Conservation (phyloP, 108 stramenopile species). For the Fragilariopsis cylindrus region DNA sequence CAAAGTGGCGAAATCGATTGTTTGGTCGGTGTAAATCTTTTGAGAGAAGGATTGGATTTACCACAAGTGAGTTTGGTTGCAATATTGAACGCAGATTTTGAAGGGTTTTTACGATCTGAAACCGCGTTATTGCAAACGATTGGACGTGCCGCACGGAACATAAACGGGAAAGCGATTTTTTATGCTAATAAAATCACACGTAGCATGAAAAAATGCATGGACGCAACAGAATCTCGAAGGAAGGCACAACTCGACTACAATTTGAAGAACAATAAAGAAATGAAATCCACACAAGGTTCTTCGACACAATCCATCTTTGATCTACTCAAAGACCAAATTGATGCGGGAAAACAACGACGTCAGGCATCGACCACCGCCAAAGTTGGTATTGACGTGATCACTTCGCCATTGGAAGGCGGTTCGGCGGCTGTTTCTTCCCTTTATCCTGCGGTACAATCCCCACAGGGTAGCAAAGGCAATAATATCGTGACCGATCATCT, state of each 20-base stretch:
- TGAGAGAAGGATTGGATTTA: conserved; percentile 80
- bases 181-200: conserved; percentile 70
- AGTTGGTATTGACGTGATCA: too few relatives aligned
- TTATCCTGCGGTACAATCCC: too few relatives aligned
- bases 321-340: conserved; percentile 56
- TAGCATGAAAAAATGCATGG: conserved; percentile 66
- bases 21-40: conserved; percentile 79
- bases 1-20: conserved; percentile 69
- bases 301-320: conserved; percentile 64
- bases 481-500: conserved; percentile 50
- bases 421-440: too few relatives aligned
- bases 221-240: conserved; percentile 54
- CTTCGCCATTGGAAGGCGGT: too few relatives aligned
- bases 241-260: conserved; percentile 54
- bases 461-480: background rate
- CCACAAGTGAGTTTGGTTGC: conserved; percentile 84
- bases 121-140: conserved; percentile 74
- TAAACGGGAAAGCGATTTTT: conserved; percentile 61
- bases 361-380: background rate
- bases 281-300: conserved; percentile 54
- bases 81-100: conserved; percentile 72
- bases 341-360: conserved; percentile 24
- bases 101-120: conserved; percentile 79
- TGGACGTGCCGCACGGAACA: conserved; percentile 77
- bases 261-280: conserved; percentile 28